These are phyloP conservation scores for Hymenoscyphus infarciens DNA, from an alignment of 2,329 filamentous ascomycete genomes.

Conservation along the genomic window DNA sequence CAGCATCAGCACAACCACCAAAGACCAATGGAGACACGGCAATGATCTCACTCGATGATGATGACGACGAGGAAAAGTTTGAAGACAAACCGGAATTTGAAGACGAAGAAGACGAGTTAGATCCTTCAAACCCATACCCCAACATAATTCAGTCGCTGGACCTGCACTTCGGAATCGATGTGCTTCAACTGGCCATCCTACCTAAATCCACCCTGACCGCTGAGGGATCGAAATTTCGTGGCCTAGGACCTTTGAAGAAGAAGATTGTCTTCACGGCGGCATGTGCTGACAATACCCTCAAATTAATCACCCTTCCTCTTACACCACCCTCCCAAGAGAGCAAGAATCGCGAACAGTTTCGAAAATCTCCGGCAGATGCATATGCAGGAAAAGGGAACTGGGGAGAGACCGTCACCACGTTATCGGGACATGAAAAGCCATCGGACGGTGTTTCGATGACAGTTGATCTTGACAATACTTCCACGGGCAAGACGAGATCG, in stretches of 20 bases:
- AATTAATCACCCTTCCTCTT: constrained; percentile 56
- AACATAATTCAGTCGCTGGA: constrained; percentile 59
- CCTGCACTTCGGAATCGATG: constrained; percentile 54
- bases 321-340: constrained; percentile 59
- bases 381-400: constrained; percentile 59
- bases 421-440: constrained; percentile 51
- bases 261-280: constrained; percentile 60
- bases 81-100: constrained; percentile 59
- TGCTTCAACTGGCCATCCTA: constrained; percentile 53
- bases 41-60: constrained; percentile 61
- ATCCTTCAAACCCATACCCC: constrained; percentile 42
- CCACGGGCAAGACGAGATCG: constrained; percentile 25
- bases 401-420: constrained; percentile 55
- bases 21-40: constrained; percentile 53
- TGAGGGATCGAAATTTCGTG: constrained; percentile 46
- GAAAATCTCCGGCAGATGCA: constrained; percentile 47
- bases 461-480: constrained; percentile 37
- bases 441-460: constrained; percentile 56
- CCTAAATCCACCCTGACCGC: constrained; percentile 48
- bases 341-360: constrained; percentile 53
- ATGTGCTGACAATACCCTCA: constrained; percentile 54
- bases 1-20: constrained; percentile 31
- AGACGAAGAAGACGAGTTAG: constrained; percentile 43
- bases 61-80: constrained; percentile 37
- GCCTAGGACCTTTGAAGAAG: constrained; percentile 47